Evolutionary conservation across 2,329 filamentous ascomycete genomes (phyloP), one percentile per base, ranked within the genome.

Genomic region (Pseudogymnoascus sp.): DNA sequence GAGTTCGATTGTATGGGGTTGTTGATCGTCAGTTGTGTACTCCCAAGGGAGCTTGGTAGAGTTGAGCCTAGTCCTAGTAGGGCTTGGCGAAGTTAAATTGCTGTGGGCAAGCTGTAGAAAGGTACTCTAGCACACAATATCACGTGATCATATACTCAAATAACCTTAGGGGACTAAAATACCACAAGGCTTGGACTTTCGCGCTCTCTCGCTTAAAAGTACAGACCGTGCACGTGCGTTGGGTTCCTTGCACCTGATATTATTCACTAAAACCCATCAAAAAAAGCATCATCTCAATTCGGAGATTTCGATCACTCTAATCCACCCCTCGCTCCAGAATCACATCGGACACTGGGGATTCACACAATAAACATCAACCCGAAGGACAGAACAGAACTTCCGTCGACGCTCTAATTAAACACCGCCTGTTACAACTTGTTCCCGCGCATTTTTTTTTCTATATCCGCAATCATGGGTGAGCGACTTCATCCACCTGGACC

Each of bases 221-320:
- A 57, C 50, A 21, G 28, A 57, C n/a, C 50, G 50, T 57, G 50
- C 50, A 57, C 50, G 50, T 57, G 50, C 50, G 50, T 57, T 57
- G 50, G 50, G 50, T 57, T 57, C 50, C 50, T 57, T 57, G 50
- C 50, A 57, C 50, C 50, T 57, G 50, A 57, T 57, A 57, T 57
- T 57, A 57, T 57, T 57, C 50, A 57, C 50, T 57, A 57, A 57
- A 57, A 57, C 28, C 50, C 50, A 57, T 57, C 50, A 57, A 57
- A 57, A 57, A 57, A 57, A 57, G 50, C 50, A 57, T 57, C 50
- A 57, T 57, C 50, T 57, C 50, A 57, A 57, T 57, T 57, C 50
- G 50, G 50, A 57, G 50, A 57, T 57, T 57, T 57, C 50, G 50
- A 57, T 33, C 17, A 57, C 28, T 57, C 50, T 57, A 33, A 33